A percentile compares a stretch with the other conserved stretches of the same genome.
Evolutionary conservation across 805 yeast species (phyloP).

Genomic region (Candida berthetii): DNA sequence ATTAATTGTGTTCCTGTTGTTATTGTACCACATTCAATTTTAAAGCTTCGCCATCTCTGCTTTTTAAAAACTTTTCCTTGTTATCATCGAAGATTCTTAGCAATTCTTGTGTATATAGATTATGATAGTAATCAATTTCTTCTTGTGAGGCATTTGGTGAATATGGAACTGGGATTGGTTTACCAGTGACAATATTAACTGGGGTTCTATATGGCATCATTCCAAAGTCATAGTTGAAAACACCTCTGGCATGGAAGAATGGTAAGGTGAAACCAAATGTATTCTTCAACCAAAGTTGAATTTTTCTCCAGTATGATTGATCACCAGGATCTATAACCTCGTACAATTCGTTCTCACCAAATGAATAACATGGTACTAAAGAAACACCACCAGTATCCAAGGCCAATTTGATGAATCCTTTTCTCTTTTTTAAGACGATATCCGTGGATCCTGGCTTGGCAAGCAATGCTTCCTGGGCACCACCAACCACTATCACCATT

Average conservation of each 20-base stretch:
- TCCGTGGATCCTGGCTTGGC: conserved; percentile 55
- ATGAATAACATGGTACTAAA: conserved; percentile 83
- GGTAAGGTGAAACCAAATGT: conserved; percentile 83
- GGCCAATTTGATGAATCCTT: conserved; percentile 87
- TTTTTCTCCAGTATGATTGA: conserved; percentile 39
- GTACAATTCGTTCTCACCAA: conserved; percentile 79
- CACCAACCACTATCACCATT: conserved; percentile 89
- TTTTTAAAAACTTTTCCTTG: conserved; percentile 39
- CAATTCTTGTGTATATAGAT: conserved; percentile 59
- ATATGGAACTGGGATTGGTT: conserved; percentile 56
- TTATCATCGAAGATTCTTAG: conserved; percentile 59
- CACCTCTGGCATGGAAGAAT: conserved; percentile 84
- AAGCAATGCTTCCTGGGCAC: conserved; percentile 84
- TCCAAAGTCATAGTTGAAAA: conserved; percentile 91
- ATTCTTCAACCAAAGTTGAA: conserved; percentile 71
- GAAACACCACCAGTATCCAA: conserved; percentile 66
- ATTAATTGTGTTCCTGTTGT: no score
- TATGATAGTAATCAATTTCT: conserved; percentile 67
- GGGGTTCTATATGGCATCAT: conserved; percentile 80
- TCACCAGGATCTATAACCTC: conserved; percentile 39
- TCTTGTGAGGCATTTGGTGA: conserved; percentile 35
- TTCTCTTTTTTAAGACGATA: conserved; percentile 68
- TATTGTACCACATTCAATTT: not conserved
- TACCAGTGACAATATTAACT: conserved; percentile 70
- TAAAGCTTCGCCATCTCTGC: not conserved